A percentile compares a stretch with the other conserved stretches of the same genome.
Evolutionary conservation across 768 basidiomycete genomes (phyloP).

Genomic region (Clavulina sp.): DNA sequence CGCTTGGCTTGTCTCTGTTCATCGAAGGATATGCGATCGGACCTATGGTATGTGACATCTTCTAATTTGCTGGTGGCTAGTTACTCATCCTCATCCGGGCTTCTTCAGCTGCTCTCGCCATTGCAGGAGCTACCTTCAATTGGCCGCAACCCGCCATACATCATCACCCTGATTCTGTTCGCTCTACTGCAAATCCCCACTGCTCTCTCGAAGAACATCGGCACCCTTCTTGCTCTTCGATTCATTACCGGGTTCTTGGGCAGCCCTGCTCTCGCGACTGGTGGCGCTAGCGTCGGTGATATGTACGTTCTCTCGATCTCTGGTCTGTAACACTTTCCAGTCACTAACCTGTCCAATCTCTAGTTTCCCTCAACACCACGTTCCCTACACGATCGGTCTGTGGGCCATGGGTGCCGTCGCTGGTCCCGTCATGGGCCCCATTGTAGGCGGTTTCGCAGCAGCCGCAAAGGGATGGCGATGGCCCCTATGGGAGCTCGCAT

Average conservation of each 20-base stretch:
- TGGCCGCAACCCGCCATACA: constrained; percentile 21
- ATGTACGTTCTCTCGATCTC: constrained; percentile 16
- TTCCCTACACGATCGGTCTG: constrained; percentile 17
- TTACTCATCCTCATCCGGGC: neutral
- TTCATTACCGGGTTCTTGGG: constrained; percentile 23
- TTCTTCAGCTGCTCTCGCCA: constrained; percentile 11
- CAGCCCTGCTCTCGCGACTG: constrained; percentile 21
- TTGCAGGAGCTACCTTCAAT: constrained; percentile 20
- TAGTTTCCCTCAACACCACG: constrained; percentile 4
- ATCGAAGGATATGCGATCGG: constrained; percentile 22
- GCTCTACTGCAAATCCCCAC: constrained; percentile 15
- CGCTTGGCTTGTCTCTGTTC: constrained; percentile 20
- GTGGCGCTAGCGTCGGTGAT: constrained; percentile 18
- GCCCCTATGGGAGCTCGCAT: constrained; percentile 21
- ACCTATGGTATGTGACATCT: constrained; percentile 13
- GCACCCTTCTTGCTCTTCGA: constrained; percentile 18
- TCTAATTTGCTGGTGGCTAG: neutral
- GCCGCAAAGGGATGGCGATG: constrained; percentile 20
- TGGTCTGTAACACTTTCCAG: too few species aligned
- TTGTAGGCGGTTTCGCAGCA: constrained; percentile 19
- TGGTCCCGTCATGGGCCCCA: constrained; percentile 19
- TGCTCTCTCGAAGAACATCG: constrained; percentile 16
- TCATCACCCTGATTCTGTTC: constrained; percentile 17
- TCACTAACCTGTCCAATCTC: neutral
- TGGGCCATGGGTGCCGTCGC: constrained; percentile 16